Base-by-base conservation (phyloP, 306 rosid species). In the Quercus cerris region DNA sequence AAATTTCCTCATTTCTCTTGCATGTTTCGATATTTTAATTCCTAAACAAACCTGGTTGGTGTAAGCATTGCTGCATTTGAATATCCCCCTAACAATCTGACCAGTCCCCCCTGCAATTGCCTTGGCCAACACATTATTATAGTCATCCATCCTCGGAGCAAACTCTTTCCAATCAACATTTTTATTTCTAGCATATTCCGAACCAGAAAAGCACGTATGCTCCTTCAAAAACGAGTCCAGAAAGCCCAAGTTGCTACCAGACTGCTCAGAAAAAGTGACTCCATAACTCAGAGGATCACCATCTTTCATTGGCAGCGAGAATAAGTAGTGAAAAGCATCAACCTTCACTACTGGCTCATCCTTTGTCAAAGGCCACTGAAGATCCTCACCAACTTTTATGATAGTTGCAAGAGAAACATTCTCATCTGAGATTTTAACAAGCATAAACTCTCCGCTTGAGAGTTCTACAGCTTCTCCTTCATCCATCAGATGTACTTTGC, bases 261-360 rank as follows among this genome's bases (percentile, higher is more conserved):
- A 77, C 25, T 83, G 80, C 68, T 89, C 90, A 3, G 89, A 61
- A 75, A 94, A 94, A 12, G 91, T 87, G 6, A 95, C 88, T 5
- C 99, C 98, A 7, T 93, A 95, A 86, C 96, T 95, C n/a, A 95
- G 92, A 73, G 96, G 90, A 78, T 95, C 97, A 5, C 96, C 99
- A 41, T 90, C 94, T 35, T 81, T 84, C 84, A 93, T 89, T 12
- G 91, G 94, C 89, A 95, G 58, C 0, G 99, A 81, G 75, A 95
- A 95, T 23, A 95, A 82, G 70, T 95, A 95, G 79, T 85, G 85
- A 14, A 93, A 83, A 56, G 92, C 77, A 76, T 86, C 92, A 0
- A 95, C 81, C 89, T 89, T 93, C 85, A 95, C 94, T 0, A 95
- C 99, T 3, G 97, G 99, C 91, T 93, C 98, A 76, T 95, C 99